Conservation (phyloP, 805 yeast species). For the Candida tibetensis region DNA sequence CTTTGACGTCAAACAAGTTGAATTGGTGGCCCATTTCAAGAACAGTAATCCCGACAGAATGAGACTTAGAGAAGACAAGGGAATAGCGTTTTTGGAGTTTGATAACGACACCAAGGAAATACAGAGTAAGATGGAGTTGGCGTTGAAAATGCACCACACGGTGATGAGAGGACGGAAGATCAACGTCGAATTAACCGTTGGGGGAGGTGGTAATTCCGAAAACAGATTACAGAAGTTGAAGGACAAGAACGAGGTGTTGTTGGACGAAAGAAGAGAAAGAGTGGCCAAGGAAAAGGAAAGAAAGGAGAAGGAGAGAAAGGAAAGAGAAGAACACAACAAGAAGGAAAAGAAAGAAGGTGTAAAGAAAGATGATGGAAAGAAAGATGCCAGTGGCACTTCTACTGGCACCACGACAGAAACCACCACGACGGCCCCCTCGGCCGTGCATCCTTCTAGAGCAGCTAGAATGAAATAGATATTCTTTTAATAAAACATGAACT, state of each 20-base stretch:
- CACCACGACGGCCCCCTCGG: slow-evolving; percentile 16
- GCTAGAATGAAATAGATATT: slow-evolving; percentile 37
- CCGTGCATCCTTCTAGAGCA: slow-evolving; percentile 69
- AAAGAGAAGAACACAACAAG: slow-evolving; percentile 9
- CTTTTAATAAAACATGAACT: no score
- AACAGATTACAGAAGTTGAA: slow-evolving; percentile 64
- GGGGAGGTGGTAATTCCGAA: slow-evolving; percentile 93
- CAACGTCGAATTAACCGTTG: slow-evolving; percentile 94
- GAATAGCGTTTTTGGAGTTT: slow-evolving; percentile 90
- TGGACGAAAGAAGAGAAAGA: slow-evolving; percentile 64
- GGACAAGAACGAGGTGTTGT: slow-evolving; percentile 73
- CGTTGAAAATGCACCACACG: slow-evolving; percentile 81
- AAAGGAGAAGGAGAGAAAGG: slow-evolving; percentile 29
- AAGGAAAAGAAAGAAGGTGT: neutral
- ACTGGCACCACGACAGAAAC: no score
- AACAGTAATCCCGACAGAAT: slow-evolving; percentile 69
- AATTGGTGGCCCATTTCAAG: slow-evolving; percentile 69
- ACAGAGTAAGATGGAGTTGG: slow-evolving; percentile 77
- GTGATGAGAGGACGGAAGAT: slow-evolving; percentile 68
- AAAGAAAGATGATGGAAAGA: neutral
- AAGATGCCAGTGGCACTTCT: slow-evolving; percentile 10
- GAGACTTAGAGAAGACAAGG: slow-evolving; percentile 79
- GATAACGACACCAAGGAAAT: slow-evolving; percentile 57
- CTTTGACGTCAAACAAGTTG: slow-evolving; percentile 59
- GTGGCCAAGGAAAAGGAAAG: slow-evolving; percentile 46